These are phyloP conservation scores for Protea cynaroides DNA, from an alignment of 164 flowering plant genomes.

Conservation along the genomic window DNA sequence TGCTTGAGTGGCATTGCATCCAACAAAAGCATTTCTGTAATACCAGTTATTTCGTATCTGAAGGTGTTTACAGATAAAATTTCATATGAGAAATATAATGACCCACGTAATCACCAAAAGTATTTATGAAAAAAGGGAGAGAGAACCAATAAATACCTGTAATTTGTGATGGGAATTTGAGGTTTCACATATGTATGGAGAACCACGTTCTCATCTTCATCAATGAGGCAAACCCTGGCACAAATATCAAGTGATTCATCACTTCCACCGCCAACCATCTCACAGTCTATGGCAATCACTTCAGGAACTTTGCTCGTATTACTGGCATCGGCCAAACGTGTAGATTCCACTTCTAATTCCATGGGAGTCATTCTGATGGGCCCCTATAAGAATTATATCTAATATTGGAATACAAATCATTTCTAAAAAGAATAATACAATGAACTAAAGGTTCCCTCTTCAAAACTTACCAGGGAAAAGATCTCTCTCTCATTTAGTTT, in stretches of 20 bases:
- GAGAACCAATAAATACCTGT: conserved; percentile 43
- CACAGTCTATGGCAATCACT: conserved; percentile 71
- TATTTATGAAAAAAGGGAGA: neutral
- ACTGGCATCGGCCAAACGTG: conserved; percentile 7
- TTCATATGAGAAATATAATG: neutral
- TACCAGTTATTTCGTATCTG: conserved; percentile 69
- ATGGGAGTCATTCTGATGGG: conserved; percentile 6
- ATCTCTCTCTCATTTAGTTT: neutral
- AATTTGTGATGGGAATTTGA: conserved; percentile 50
- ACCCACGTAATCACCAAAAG: neutral
- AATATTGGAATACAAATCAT: neutral
- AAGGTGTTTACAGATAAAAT: neutral
- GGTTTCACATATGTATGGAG: conserved; percentile 66
- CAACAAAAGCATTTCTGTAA: conserved; percentile 49
- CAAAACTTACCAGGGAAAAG: neutral
- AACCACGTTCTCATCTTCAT: conserved; percentile 58
- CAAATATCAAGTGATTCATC: conserved; percentile 69
- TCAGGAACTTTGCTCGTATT: conserved; percentile 11
- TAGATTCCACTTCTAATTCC: conserved; percentile 24
- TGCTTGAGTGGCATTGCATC: conserved; percentile 60
- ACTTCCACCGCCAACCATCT: conserved; percentile 81
- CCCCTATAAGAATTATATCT: conserved; percentile 24
- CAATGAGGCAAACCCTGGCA: conserved; percentile 74
- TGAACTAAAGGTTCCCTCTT: neutral
- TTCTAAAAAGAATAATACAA: neutral